A percentile compares a stretch with the other conserved stretches of the same genome.
These are phyloP conservation scores for Lumnitzera racemosa DNA, from an alignment of 345 rosid genomes.

Conservation along the genomic window DNA sequence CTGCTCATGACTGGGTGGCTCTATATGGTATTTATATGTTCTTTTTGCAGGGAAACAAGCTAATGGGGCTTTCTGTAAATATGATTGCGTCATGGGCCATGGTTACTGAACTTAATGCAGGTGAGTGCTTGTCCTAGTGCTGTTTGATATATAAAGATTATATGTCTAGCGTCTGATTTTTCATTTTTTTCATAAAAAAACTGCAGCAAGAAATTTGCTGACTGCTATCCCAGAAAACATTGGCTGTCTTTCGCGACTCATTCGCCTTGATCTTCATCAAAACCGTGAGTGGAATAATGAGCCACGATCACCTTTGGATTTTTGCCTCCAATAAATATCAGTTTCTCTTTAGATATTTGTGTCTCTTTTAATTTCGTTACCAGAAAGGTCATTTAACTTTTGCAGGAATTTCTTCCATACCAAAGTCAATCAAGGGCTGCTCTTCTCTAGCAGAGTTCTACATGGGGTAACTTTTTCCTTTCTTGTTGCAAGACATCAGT, in stretches of 20 bases:
- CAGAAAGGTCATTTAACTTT: constrained; percentile 4
- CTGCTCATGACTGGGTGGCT: too few species aligned
- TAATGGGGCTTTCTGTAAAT: constrained; percentile 41
- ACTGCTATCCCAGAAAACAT: constrained; percentile 59
- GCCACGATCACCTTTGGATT: neutral
- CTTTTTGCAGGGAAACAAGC: constrained; percentile 74
- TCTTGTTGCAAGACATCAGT: constrained; percentile 2
- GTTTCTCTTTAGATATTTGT: neutral
- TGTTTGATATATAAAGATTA: neutral
- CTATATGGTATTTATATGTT: neutral
- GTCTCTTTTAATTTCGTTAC: neutral
- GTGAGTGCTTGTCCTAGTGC: constrained; percentile 32
- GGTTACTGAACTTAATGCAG: constrained; percentile 76
- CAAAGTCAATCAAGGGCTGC: constrained; percentile 72
- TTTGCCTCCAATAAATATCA: neutral
- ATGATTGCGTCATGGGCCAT: constrained; percentile 64
- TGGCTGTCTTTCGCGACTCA: constrained; percentile 69
- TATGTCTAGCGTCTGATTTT: constrained; percentile 1
- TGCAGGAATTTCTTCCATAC: constrained; percentile 61
- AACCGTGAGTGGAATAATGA: constrained; percentile 54
- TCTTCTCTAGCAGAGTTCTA: constrained; percentile 70
- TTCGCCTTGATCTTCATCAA: constrained; percentile 89
- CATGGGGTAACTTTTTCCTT: constrained; percentile 64
- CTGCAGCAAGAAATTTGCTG: constrained; percentile 74
- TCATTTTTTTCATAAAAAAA: neutral